A percentile compares a stretch with the other conserved stretches of the same genome.
phyloP scores from a whole-genome alignment of 164 flowering plant genomes.

The Nymphaea thermarum region DNA sequence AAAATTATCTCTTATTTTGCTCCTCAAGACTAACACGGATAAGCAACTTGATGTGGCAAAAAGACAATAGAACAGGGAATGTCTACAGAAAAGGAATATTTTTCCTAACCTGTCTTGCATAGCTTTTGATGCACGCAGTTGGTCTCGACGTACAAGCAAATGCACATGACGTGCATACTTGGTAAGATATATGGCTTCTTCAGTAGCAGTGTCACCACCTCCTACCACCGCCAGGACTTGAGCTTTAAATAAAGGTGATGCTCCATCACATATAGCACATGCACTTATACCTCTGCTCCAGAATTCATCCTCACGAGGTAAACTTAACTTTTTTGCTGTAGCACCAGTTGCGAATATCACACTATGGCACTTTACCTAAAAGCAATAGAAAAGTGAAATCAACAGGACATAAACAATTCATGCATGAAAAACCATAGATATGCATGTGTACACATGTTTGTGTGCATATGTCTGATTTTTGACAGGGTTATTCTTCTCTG shows the following conservation, averaged over 20 bases:
- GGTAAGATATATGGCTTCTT: slow-evolving; percentile 90
- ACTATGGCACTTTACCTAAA: slow-evolving; percentile 82
- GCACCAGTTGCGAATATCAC: slow-evolving; percentile 90
- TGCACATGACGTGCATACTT: slow-evolving; percentile 97
- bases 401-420: not conserved
- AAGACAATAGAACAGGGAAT: not conserved
- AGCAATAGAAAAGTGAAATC: not conserved
- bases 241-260: slow-evolving; percentile 87
- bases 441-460: too few species aligned
- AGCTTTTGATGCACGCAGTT: slow-evolving; percentile 84
- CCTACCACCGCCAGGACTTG: slow-evolving; percentile 97
- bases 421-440: too few species aligned
- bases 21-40: not conserved
- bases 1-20: not conserved
- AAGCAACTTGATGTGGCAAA: too few species aligned
- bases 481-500: not conserved
- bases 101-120: slow-evolving; percentile 90
- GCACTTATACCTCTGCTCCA: slow-evolving; percentile 99
- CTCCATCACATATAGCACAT: slow-evolving; percentile 99
- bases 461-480: too few species aligned
- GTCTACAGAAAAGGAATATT: not conserved
- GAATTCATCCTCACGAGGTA: slow-evolving; percentile 93
- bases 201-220: slow-evolving; percentile 99
- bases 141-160: slow-evolving; percentile 76
- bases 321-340: slow-evolving; percentile 63